A percentile compares a stretch with the other conserved stretches of the same genome.
These are phyloP conservation scores for Tylopilus cervinicoccineus DNA, from an alignment of 768 basidiomycete species.

Conservation along the genomic window DNA sequence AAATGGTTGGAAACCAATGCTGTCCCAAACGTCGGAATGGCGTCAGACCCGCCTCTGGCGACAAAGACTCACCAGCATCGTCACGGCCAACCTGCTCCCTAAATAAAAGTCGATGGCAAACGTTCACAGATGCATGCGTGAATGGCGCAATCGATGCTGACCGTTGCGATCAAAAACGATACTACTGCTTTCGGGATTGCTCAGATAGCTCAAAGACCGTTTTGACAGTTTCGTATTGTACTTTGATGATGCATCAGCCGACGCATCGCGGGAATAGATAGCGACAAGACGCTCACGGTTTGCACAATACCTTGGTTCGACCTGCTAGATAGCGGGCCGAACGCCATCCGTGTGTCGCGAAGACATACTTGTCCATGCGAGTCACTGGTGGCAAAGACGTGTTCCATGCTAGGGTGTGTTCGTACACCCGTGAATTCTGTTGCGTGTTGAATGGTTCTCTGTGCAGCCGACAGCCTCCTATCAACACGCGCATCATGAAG, in stretches of 20 bases:
- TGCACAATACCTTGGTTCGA: slow-evolving; percentile 53
- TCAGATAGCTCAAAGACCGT: slow-evolving; percentile 35
- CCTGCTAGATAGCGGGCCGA: slow-evolving; percentile 46
- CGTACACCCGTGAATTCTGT: slow-evolving; percentile 61
- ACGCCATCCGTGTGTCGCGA: slow-evolving; percentile 71
- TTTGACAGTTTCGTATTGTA: slow-evolving; percentile 47
- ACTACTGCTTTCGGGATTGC: slow-evolving; percentile 67
- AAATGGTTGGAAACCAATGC: slow-evolving; percentile 72
- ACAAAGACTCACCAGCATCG: slow-evolving; percentile 52
- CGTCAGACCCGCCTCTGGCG: not conserved
- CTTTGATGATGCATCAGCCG: slow-evolving; percentile 35
- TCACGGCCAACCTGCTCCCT: slow-evolving; percentile 65
- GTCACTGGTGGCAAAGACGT: slow-evolving; percentile 68
- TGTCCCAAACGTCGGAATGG: slow-evolving; percentile 24
- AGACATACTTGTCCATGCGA: slow-evolving; percentile 55
- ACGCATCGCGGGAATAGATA: slow-evolving; percentile 6
- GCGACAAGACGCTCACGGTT: slow-evolving; percentile 10
- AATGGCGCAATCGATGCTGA: slow-evolving; percentile 21
- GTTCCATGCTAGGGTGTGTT: slow-evolving; percentile 63
- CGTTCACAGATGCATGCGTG: slow-evolving; percentile 1
- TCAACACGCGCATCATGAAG: slow-evolving; percentile 55
- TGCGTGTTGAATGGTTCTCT: slow-evolving; percentile 48
- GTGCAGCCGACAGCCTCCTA: slow-evolving; percentile 35
- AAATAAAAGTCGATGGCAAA: not conserved
- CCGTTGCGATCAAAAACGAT: slow-evolving; percentile 67